Percentiles rank a stretch among this genome's conserved stretches.
phyloP scores from a whole-genome alignment of 2,329 filamentous ascomycete genomes.

The Lasiodiplodia sp. region DNA sequence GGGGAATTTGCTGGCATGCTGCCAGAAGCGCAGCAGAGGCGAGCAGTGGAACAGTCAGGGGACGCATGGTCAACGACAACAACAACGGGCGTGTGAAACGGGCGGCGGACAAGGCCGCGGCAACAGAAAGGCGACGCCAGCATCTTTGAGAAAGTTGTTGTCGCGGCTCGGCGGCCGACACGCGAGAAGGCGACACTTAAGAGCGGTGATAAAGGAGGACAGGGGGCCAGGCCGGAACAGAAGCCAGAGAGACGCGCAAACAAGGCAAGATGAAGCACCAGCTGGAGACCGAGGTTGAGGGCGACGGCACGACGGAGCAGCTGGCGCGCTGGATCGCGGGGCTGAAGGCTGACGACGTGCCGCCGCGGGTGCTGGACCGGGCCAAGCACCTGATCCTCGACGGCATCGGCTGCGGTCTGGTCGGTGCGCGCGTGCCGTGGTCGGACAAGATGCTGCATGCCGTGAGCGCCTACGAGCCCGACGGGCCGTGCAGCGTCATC shows the following conservation, averaged over 20 bases:
- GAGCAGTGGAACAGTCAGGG: neutral
- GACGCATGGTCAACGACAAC: neutral
- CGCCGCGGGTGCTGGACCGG: conserved; percentile 41
- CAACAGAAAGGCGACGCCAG: neutral
- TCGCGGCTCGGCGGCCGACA: conserved; percentile 10
- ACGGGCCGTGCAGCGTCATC: conserved; percentile 11
- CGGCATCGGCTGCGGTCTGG: conserved; percentile 51
- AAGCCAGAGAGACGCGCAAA: neutral
- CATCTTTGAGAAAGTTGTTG: conserved; percentile 4
- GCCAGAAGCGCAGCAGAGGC: neutral
- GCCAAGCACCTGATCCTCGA: conserved; percentile 55
- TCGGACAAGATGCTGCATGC: conserved; percentile 47
- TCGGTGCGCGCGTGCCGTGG: conserved; percentile 53
- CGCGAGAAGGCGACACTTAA: neutral
- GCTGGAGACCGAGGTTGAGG: conserved; percentile 12
- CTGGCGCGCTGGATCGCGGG: conserved; percentile 17
- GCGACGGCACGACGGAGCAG: conserved; percentile 27
- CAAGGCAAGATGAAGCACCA: conserved; percentile 4
- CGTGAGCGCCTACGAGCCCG: conserved; percentile 31
- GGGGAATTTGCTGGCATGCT: neutral
- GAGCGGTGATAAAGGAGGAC: neutral
- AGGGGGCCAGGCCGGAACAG: neutral
- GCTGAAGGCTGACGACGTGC: conserved; percentile 38
- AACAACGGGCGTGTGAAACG: neutral
- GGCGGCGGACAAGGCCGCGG: too few species aligned